Evolutionary conservation across 768 basidiomycete genomes (phyloP), one percentile per base, ranked within the genome.

Genomic region (Naematelia encephala): DNA sequence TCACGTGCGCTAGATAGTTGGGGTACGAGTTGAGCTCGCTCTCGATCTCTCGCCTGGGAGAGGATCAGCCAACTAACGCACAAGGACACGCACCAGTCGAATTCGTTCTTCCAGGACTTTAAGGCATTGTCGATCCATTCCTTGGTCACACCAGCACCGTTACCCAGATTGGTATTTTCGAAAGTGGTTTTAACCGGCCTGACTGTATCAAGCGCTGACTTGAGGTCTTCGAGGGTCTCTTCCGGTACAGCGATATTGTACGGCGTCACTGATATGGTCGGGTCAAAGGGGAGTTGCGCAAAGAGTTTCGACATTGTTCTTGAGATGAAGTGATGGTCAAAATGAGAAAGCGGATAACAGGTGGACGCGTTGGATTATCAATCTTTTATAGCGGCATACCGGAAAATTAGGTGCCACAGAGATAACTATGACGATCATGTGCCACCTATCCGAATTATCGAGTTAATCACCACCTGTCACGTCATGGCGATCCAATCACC

Each of bases 201-300:
- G 16, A 54, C 42, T 22, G 53, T 46, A 28, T 51, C 56, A 34
- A 72, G 47, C 21, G 63, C 51, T 10, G 44, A 26, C 46, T 64
- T 60, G 28, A 68, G 64, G 22, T 72, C 67, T 21, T 67, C 62
- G n/a, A 72, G 29, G 22, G 63, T 62, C 1, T 46, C 39, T 44
- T 72, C 51, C 5, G 70, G 61, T 43, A 67, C 59, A 8, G 50
- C 13, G 27, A 66, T 42, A 4, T 30, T 60, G 64, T 70, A 70
- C 13, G 68, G 64, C 16, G 56, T 51, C n/a, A 72, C 14, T 1
- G 62, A 11, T 46, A 72, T 55, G 2, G 70, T 56, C 3, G 67
- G 51, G 23, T 60, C 26, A 44, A 59, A 29, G 12, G 68, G 68
- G 12, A 57, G 60, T 4, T 27, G 61, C 27, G 57, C 47, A 53